Conservation (phyloP, 768 basidiomycete genomes). For the Macrolepiota fuliginosa region DNA sequence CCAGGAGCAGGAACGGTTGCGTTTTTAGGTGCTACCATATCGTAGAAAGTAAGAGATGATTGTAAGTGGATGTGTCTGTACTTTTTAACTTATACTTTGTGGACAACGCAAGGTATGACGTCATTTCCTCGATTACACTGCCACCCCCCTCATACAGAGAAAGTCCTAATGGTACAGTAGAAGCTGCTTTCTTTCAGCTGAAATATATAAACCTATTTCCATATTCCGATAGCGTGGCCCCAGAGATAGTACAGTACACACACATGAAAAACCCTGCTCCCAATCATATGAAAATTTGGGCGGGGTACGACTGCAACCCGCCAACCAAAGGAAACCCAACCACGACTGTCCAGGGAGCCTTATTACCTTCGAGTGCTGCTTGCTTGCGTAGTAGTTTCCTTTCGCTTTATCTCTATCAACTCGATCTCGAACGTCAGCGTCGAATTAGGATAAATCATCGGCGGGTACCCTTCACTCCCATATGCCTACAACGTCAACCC, state of each 20-base stretch:
- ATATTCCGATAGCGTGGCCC: too few species aligned
- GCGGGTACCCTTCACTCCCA: conserved; percentile 73
- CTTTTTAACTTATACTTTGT: not conserved
- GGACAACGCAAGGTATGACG: too few species aligned
- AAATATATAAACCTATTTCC: too few species aligned
- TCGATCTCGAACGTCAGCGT: conserved; percentile 82
- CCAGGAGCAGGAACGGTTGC: conserved; percentile 26
- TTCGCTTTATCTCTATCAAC: conserved; percentile 62
- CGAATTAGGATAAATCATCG: conserved; percentile 74
- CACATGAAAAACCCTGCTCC: too few species aligned
- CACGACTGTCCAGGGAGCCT: not conserved
- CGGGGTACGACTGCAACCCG: too few species aligned
- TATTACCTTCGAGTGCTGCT: not conserved
- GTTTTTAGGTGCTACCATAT: conserved; percentile 34
- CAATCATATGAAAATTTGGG: too few species aligned
- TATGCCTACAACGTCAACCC: conserved; percentile 50
- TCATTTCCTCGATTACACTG: too few species aligned
- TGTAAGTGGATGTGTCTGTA: not conserved
- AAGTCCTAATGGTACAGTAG: too few species aligned
- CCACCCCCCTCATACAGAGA: too few species aligned
- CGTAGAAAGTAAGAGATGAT: not conserved
- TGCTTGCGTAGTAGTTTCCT: too few species aligned
- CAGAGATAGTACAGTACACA: too few species aligned
- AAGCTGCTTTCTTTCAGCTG: too few species aligned
- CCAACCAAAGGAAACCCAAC: not conserved